Evolutionary conservation across 1,284 basidiomycete genomes (phyloP).

Genomic region (Phylloboletellus chloephorus): DNA sequence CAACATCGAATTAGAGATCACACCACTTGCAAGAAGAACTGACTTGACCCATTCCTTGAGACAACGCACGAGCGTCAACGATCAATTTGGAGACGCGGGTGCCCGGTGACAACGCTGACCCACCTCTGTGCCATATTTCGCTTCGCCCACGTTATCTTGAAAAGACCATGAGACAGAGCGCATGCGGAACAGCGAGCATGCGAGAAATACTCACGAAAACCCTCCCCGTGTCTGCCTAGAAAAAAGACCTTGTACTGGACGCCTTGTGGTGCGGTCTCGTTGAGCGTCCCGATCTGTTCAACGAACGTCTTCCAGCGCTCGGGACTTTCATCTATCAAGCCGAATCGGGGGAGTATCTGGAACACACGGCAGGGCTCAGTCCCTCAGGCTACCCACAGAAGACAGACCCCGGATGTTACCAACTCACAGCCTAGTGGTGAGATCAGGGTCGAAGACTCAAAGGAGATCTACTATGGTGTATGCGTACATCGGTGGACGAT

Average conservation of each 20-base stretch:
- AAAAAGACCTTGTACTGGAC: slow-evolving; percentile 60
- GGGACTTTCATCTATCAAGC: slow-evolving; percentile 47
- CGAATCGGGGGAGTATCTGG: slow-evolving; percentile 58
- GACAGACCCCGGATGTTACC: not conserved
- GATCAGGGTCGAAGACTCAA: not conserved
- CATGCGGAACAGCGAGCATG: not conserved
- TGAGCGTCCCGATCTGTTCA: slow-evolving; percentile 40
- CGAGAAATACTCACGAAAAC: slow-evolving; percentile 41
- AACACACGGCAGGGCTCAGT: not conserved
- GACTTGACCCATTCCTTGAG: slow-evolving; percentile 52
- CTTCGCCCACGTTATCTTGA: slow-evolving; percentile 68
- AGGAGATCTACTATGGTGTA: not conserved
- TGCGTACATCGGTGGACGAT: slow-evolving; percentile 10
- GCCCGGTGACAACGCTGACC: too few relatives aligned
- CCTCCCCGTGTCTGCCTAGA: slow-evolving; percentile 68
- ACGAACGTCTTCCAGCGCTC: slow-evolving; percentile 53
- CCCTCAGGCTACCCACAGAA: not conserved
- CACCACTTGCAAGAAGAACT: slow-evolving; percentile 16
- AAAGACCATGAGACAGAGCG: not conserved
- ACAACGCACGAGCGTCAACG: not conserved
- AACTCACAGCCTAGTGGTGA: slow-evolving; percentile 19
- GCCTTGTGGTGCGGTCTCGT: slow-evolving; percentile 35
- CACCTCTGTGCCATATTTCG: slow-evolving; percentile 63
- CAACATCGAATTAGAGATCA: slow-evolving; percentile 1
- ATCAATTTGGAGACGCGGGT: not conserved